phyloP scores from a whole-genome alignment of 1,139 yeast species.

The Scheffersomyces lignicola region DNA sequence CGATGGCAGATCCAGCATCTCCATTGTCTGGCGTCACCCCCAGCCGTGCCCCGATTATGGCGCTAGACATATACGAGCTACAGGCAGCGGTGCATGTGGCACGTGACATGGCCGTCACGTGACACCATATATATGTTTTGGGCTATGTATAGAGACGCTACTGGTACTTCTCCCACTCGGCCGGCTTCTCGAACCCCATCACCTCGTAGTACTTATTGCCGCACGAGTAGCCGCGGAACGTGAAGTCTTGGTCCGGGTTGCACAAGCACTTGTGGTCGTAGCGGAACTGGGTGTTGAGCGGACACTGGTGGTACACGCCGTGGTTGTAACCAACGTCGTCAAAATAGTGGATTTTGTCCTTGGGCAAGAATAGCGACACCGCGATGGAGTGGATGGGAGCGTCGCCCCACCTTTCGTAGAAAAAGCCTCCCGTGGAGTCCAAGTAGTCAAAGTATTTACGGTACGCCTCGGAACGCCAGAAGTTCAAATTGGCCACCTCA shows the following conservation, averaged over 20 bases:
- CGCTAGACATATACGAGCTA: too few species aligned
- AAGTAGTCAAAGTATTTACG: constrained; percentile 65
- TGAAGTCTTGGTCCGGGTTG: constrained; percentile 50
- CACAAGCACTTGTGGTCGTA: constrained; percentile 49
- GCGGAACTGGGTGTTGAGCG: constrained; percentile 47
- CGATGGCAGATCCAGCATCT: too few species aligned
- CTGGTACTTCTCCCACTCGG: constrained; percentile 35
- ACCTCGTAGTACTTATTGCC: constrained; percentile 51
- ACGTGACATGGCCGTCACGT: too few species aligned
- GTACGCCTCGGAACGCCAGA: constrained; percentile 73
- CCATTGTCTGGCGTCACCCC: too few species aligned
- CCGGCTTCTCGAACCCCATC: constrained; percentile 44
- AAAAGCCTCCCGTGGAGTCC: constrained; percentile 82
- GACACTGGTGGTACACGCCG: constrained; percentile 61
- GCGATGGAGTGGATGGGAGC: constrained; percentile 91
- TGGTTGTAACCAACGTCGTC: constrained; percentile 84
- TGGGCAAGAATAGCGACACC: constrained; percentile 67
- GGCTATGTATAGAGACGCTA: too few species aligned
- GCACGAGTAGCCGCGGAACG: constrained; percentile 56
- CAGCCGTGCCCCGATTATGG: too few species aligned
- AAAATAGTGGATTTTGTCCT: constrained; percentile 71
- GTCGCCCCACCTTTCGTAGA: constrained; percentile 96
- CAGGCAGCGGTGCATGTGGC: too few species aligned
- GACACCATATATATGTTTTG: too few species aligned
- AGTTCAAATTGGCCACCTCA: constrained; percentile 76